Evolutionary conservation across 2,329 filamentous ascomycete species (phyloP).

Genomic region (Colletotrichum agaves): DNA sequence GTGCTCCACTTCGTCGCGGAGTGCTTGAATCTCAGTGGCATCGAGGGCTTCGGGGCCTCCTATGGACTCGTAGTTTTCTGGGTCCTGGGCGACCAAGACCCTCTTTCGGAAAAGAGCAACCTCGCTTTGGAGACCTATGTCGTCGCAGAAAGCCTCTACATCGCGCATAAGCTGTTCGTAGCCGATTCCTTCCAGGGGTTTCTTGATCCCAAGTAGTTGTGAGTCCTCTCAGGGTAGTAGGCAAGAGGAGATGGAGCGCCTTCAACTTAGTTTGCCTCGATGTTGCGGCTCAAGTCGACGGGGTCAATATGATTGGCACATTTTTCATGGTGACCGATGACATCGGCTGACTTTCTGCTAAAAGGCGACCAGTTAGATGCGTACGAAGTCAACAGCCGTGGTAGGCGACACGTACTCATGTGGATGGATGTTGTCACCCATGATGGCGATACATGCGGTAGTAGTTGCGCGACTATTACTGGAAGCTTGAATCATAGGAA

Average conservation of each 20-base stretch:
- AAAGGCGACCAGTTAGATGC: neutral
- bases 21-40: conserved; percentile 66
- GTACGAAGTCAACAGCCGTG: too few relatives aligned
- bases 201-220: conserved; percentile 52
- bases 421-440: conserved; percentile 29
- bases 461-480: neutral
- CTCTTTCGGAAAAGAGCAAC: conserved; percentile 71
- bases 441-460: conserved; percentile 16
- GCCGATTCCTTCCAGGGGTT: conserved; percentile 61
- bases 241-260: too few relatives aligned
- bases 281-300: conserved; percentile 50
- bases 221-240: neutral
- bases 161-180: conserved; percentile 64
- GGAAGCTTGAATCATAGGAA: neutral
- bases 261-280: conserved; percentile 55
- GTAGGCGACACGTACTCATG: neutral
- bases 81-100: conserved; percentile 79
- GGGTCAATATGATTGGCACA: conserved; percentile 32
- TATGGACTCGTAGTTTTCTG: conserved; percentile 69
- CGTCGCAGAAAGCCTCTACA: conserved; percentile 70
- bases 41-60: conserved; percentile 66
- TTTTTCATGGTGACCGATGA: conserved; percentile 43
- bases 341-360: conserved; percentile 44
- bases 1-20: conserved; percentile 72
- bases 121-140: conserved; percentile 68